A percentile compares a stretch with the other conserved stretches of the same genome.
phyloP scores from a whole-genome alignment of 768 basidiomycete species.

The Floccularia luteovirens region DNA sequence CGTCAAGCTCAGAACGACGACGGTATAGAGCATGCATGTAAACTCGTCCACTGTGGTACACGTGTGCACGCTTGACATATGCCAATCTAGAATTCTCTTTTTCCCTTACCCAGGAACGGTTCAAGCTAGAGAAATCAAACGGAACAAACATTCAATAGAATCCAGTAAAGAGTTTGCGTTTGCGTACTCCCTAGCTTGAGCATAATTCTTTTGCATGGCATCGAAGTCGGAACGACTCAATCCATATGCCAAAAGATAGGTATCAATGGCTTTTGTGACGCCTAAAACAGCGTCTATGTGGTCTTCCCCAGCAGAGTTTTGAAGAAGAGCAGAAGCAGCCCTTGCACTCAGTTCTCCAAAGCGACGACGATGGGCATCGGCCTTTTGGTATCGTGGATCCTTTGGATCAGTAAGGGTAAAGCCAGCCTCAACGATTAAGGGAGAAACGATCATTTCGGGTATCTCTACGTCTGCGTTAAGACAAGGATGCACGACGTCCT shows the following conservation, averaged over 20 bases:
- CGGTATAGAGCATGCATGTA: constrained; percentile 77
- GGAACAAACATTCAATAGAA: constrained; percentile 1
- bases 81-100: constrained; percentile 70
- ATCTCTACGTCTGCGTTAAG: constrained; percentile 57
- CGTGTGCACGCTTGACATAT: constrained; percentile 70
- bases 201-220: constrained; percentile 59
- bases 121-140: constrained; percentile 47
- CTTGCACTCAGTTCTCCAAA: constrained; percentile 63
- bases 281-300: constrained; percentile 81
- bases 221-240: constrained; percentile 52
- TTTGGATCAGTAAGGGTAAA: constrained; percentile 65
- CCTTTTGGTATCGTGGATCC: constrained; percentile 69
- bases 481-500: constrained; percentile 50
- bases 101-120: constrained; percentile 64
- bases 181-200: constrained; percentile 53
- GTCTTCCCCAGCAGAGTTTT: constrained; percentile 62
- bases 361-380: constrained; percentile 45
- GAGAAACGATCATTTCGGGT: constrained; percentile 59
- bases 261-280: constrained; percentile 68
- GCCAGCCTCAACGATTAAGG: constrained; percentile 64
- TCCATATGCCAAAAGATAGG: constrained; percentile 67
- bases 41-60: constrained; percentile 69
- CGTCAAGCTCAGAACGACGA: constrained; percentile 66
- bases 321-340: constrained; percentile 59
- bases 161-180: neutral